Percentiles rank a stretch among this genome's conserved stretches.
These are phyloP conservation scores for Trichoderma breve DNA, from an alignment of 2,329 filamentous ascomycete species.

Conservation along the genomic window DNA sequence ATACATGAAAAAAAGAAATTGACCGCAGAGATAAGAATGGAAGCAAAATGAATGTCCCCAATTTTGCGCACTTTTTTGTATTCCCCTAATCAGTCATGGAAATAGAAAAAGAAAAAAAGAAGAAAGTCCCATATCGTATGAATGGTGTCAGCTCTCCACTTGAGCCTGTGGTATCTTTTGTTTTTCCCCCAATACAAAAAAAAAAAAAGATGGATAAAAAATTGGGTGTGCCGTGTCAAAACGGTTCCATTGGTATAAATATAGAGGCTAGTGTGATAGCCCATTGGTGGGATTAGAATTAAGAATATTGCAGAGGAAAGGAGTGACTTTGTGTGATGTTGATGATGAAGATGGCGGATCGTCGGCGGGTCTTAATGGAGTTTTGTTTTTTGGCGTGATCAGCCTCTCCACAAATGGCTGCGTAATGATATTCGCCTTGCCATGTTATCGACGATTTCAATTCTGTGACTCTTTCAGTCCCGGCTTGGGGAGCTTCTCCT, in stretches of 20 bases:
- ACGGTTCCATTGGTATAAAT: background rate
- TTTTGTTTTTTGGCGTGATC: background rate
- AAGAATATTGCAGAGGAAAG: background rate
- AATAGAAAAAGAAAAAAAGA: background rate
- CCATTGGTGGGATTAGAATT: constrained; percentile 10
- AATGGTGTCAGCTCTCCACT: constrained; percentile 11
- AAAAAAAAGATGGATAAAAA: background rate
- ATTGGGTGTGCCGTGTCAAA: background rate
- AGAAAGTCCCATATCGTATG: background rate
- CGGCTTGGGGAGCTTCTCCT: constrained; percentile 42
- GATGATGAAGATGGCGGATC: background rate
- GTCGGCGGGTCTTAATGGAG: background rate
- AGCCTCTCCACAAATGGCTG: background rate
- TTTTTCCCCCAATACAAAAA: background rate
- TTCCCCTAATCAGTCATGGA: background rate
- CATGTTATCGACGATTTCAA: background rate
- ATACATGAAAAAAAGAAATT: background rate
- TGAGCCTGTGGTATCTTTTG: constrained; percentile 9
- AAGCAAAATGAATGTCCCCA: constrained; percentile 1
- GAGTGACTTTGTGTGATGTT: constrained; percentile 4
- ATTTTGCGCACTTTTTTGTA: constrained; percentile 12
- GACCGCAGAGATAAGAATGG: background rate
- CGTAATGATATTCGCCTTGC: constrained; percentile 1
- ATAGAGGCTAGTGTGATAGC: background rate
- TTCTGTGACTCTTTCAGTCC: constrained; percentile 21